These are phyloP conservation scores for Candolleomyces aberdarensis DNA, from an alignment of 768 basidiomycete species.

Conservation along the genomic window DNA sequence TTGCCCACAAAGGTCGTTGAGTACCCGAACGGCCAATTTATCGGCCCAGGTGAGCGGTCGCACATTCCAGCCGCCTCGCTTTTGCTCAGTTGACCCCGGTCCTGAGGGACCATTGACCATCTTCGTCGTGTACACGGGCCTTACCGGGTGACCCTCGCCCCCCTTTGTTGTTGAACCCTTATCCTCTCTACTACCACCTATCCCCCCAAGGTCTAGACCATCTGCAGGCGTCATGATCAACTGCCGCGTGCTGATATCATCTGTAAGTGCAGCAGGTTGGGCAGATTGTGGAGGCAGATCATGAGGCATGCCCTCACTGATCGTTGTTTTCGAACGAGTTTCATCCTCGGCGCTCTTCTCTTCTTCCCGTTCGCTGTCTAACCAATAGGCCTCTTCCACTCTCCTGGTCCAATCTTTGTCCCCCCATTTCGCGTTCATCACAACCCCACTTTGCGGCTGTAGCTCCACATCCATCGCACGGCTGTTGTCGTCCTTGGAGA, in stretches of 20 bases:
- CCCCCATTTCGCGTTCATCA: constrained; percentile 68
- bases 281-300: neutral
- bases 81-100: neutral
- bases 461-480: constrained; percentile 17
- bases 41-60: constrained; percentile 11
- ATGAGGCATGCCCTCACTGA: neutral
- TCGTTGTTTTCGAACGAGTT: constrained; percentile 1
- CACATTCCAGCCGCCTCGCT: neutral
- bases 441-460: constrained; percentile 14
- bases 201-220: neutral
- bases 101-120: neutral
- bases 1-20: constrained; percentile 26
- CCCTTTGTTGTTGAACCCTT: neutral
- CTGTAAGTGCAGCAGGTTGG: neutral
- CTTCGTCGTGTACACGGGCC: neutral
- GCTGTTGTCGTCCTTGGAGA: neutral
- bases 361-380: constrained; percentile 14
- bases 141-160: too few species aligned
- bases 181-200: constrained; percentile 1
- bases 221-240: neutral
- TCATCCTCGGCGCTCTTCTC: neutral
- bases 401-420: constrained; percentile 77
- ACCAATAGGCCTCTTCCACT: constrained; percentile 87
- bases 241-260: neutral
- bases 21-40: constrained; percentile 16